These are phyloP conservation scores for Dioszegia aurantiaca DNA, from an alignment of 768 basidiomycete genomes.

Conservation along the genomic window DNA sequence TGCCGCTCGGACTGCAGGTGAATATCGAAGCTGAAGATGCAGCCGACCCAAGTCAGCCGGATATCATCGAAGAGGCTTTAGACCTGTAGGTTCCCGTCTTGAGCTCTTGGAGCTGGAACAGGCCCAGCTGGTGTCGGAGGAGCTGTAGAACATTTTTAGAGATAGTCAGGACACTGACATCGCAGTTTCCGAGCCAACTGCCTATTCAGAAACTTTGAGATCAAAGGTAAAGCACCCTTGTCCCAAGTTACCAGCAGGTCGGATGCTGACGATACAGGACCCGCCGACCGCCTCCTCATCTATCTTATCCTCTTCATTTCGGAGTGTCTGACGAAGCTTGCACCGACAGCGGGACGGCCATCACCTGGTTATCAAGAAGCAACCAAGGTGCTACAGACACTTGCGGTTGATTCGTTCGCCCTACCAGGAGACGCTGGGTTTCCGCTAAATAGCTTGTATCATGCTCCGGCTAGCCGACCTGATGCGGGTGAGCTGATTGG, in stretches of 20 bases:
- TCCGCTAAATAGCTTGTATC: conserved; percentile 86
- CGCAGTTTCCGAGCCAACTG: conserved; percentile 87
- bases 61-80: conserved; percentile 93
- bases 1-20: conserved; percentile 4
- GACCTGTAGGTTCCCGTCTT: conserved; percentile 59
- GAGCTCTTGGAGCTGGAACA: too few relatives aligned
- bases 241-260: neutral
- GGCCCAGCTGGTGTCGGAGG: too few relatives aligned
- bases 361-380: conserved; percentile 65
- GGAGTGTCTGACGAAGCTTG: conserved; percentile 90
- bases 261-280: conserved; percentile 54
- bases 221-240: conserved; percentile 62
- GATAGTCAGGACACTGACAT: neutral
- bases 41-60: conserved; percentile 76
- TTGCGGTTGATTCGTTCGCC: conserved; percentile 88
- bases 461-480: conserved; percentile 67
- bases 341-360: conserved; percentile 58
- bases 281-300: conserved; percentile 92
- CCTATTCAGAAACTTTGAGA: conserved; percentile 98
- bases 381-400: conserved; percentile 78
- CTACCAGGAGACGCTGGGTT: conserved; percentile 96
- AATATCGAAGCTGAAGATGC: conserved; percentile 24
- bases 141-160: too few relatives aligned
- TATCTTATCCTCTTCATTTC: conserved; percentile 96
- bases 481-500: conserved; percentile 67